These are phyloP conservation scores for Botrytis byssoidea DNA, from an alignment of 2,329 filamentous ascomycete genomes.

Conservation along the genomic window DNA sequence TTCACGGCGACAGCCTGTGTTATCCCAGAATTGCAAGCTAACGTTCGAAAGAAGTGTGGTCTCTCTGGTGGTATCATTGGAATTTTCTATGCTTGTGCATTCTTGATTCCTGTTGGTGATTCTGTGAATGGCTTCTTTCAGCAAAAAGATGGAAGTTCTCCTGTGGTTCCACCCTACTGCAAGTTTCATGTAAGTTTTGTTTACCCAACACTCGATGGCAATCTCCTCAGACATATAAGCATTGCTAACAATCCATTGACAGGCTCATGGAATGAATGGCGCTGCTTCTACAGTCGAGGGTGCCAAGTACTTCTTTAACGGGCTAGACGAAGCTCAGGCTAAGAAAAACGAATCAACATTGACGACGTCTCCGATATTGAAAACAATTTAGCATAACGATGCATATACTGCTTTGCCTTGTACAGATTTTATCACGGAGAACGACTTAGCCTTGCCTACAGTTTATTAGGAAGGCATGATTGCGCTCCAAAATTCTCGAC, in stretches of 20 bases:
- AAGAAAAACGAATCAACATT: conserved; percentile 18
- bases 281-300: conserved; percentile 14
- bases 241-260: too few species aligned
- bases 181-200: conserved; percentile 5
- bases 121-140: conserved; percentile 12
- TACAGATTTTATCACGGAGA: conserved; percentile 20
- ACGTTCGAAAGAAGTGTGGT: background rate
- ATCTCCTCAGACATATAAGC: too few species aligned
- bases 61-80: background rate
- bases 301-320: conserved; percentile 24
- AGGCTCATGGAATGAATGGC: conserved; percentile 19
- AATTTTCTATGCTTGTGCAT: background rate
- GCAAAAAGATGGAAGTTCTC: conserved; percentile 6
- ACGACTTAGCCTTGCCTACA: conserved; percentile 18
- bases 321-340: conserved; percentile 10
- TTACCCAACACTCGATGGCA: too few species aligned
- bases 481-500: conserved; percentile 6
- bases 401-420: conserved; percentile 21
- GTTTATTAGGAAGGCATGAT: conserved; percentile 14
- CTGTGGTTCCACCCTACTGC: background rate
- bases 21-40: conserved; percentile 1
- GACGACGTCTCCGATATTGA: conserved; percentile 15
- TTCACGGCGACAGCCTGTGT: background rate
- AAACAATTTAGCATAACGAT: conserved; percentile 19
- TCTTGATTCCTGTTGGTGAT: conserved; percentile 6